Evolutionary conservation across 1,284 basidiomycete species (phyloP).

Genomic region (Mycosarcoma maydis): DNA sequence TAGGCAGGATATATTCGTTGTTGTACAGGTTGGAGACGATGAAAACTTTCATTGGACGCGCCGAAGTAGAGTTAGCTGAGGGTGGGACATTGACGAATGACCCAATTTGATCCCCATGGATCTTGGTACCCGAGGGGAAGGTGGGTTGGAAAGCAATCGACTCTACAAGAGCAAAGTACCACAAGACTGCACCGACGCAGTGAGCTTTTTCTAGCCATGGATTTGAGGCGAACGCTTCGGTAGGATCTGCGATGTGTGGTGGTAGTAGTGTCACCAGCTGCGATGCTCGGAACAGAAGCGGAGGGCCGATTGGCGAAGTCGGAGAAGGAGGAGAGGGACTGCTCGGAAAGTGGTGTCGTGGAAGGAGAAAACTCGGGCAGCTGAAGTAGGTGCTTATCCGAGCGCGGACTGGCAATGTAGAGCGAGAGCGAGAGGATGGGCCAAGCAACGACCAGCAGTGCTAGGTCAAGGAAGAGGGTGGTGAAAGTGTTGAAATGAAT

Average conservation of each 20-base stretch:
- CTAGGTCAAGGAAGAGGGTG: constrained; percentile 33
- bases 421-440: constrained; percentile 28
- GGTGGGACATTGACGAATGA: constrained; percentile 3
- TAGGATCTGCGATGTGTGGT: constrained; percentile 5
- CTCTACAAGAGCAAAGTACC: constrained; percentile 30
- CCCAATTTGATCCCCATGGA: constrained; percentile 4
- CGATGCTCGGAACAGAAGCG: not conserved
- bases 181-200: constrained; percentile 20
- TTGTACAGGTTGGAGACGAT: constrained; percentile 60
- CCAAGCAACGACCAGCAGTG: constrained; percentile 28
- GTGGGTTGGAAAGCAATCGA: constrained; percentile 26
- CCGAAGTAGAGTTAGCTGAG: not conserved
- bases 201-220: constrained; percentile 12
- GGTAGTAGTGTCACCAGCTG: not conserved
- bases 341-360: constrained; percentile 5
- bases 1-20: constrained; percentile 49
- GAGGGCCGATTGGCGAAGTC: constrained; percentile 1
- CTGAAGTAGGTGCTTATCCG: constrained; percentile 13
- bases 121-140: not conserved
- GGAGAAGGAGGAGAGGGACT: not conserved
- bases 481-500: constrained; percentile 37
- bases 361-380: constrained; percentile 5
- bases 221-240: constrained; percentile 1
- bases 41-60: constrained; percentile 32
- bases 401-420: not conserved